Base-by-base conservation (phyloP, 257 asterid species). In the Solanum rostratum region DNA sequence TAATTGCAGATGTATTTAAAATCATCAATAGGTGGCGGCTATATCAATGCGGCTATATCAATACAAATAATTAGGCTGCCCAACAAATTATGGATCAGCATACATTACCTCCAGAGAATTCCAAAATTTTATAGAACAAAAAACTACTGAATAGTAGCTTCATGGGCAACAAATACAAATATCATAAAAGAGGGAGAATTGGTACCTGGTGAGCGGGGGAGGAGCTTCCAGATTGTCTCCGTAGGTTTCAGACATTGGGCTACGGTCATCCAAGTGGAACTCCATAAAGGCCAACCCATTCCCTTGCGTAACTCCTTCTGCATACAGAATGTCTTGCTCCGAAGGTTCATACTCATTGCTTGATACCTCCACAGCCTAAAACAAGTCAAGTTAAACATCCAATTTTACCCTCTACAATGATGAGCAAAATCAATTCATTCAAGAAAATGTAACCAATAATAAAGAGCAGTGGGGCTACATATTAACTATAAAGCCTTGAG, bases 231-330 rank as follows among this genome's bases (percentile, higher is more conserved):
- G 91, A 87, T 93, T 96, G 71, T 95, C 98, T 2, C 94, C 87
- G 88, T 92, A 96, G 84, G 91, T 86, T 86, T 96, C 99, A 1
- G 97, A 95, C 98, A 96, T 92, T 57, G 98, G 98, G 90, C 98
- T 96, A 11, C 94, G 99, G 82, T 93, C 98, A 84, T 95, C 99
- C 88, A 96, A 84, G 60, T 94, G 90, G 92, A 96, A 96, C 92
- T 96, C 99, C 95, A 95, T 93, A 79, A 93, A 91, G 68, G 98
- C 98, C 90, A 96, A 88, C 83, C 98, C 98, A 41, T 93, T 96
- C 60, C 99, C 98, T 88, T 91, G 98, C 46, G 99, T 96, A 49
- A 95, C 97, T 86, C 98, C 99, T 90, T 96, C 99, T 7, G 99
- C 96, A 78, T 89, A 92, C 66, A 96, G 89, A 88, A 96, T 95